Evolutionary conservation across 108 stramenopile species (phyloP).

Genomic region (Pseudonitzschia pungens): DNA sequence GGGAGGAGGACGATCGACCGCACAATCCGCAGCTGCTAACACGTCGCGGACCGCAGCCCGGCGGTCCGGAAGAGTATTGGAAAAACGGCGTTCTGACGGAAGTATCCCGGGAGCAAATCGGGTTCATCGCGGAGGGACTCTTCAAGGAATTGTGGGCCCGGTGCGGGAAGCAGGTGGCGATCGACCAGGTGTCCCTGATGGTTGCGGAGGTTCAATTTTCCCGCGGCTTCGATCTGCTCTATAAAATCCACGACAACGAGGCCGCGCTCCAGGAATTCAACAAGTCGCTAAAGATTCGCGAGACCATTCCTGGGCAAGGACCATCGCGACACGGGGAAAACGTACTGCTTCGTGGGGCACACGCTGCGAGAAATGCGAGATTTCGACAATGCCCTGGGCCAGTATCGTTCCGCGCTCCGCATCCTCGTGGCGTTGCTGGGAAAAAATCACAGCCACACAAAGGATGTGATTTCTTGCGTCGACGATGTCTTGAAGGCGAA

Average conservation of each 20-base stretch:
- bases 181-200: constrained; percentile 38
- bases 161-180: constrained; percentile 40
- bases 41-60: constrained; percentile 17
- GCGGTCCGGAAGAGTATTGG: constrained; percentile 44
- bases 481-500: constrained; percentile 45
- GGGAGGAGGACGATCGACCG: neutral
- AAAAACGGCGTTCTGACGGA: constrained; percentile 36
- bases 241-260: constrained; percentile 42
- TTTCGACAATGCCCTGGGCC: constrained; percentile 38
- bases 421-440: constrained; percentile 41
- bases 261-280: constrained; percentile 35
- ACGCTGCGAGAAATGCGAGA: constrained; percentile 37
- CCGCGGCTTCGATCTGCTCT: constrained; percentile 38
- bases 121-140: constrained; percentile 40
- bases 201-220: constrained; percentile 43
- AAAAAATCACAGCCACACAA: constrained; percentile 43
- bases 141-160: constrained; percentile 47
- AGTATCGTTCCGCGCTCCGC: constrained; percentile 39
- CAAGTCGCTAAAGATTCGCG: constrained; percentile 41
- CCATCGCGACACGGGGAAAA: constrained; percentile 46
- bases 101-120: constrained; percentile 42
- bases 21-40: neutral
- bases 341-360: constrained; percentile 47
- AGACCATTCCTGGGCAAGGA: constrained; percentile 39
- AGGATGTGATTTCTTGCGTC: constrained; percentile 43